Percentiles rank a stretch among this genome's conserved stretches.
These are phyloP conservation scores for Erigeron canadensis DNA, from an alignment of 129 eudicot genomes.

Conservation along the genomic window DNA sequence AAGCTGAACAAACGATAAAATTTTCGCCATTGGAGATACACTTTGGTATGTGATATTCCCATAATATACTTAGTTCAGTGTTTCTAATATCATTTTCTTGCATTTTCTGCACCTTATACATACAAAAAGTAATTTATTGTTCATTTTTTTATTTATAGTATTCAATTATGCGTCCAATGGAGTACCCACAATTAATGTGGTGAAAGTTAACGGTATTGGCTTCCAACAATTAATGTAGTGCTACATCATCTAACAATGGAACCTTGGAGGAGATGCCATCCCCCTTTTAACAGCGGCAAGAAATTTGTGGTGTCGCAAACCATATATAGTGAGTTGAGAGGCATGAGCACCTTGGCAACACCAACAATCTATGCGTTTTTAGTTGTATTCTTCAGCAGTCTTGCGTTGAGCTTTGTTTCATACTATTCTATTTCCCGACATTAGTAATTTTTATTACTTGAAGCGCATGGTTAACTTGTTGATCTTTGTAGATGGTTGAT, in stretches of 20 bases:
- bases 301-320: slow-evolving; percentile 40
- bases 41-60: slow-evolving; percentile 19
- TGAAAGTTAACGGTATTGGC: slow-evolving; percentile 36
- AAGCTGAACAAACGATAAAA: slow-evolving; percentile 39
- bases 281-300: slow-evolving; percentile 43
- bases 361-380: slow-evolving; percentile 3
- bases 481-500: slow-evolving; percentile 10
- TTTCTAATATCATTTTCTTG: too few species aligned
- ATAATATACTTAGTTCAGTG: background rate
- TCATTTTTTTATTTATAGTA: slow-evolving; percentile 25
- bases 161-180: slow-evolving; percentile 22
- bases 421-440: background rate
- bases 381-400: slow-evolving; percentile 18
- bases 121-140: background rate
- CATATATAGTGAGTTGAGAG: slow-evolving; percentile 33
- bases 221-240: slow-evolving; percentile 38
- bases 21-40: slow-evolving; percentile 35
- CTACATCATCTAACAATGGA: slow-evolving; percentile 6
- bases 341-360: slow-evolving; percentile 10
- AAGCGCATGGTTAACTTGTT: background rate
- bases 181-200: slow-evolving; percentile 34
- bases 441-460: background rate
- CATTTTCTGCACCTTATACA: too few species aligned
- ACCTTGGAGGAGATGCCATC: slow-evolving; percentile 30
- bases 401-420: slow-evolving; percentile 14